A percentile compares a stretch with the other conserved stretches of the same genome.
These are phyloP conservation scores for Nematocida ironsii DNA, from an alignment of 371 early-diverging fungal species.

Conservation along the genomic window DNA sequence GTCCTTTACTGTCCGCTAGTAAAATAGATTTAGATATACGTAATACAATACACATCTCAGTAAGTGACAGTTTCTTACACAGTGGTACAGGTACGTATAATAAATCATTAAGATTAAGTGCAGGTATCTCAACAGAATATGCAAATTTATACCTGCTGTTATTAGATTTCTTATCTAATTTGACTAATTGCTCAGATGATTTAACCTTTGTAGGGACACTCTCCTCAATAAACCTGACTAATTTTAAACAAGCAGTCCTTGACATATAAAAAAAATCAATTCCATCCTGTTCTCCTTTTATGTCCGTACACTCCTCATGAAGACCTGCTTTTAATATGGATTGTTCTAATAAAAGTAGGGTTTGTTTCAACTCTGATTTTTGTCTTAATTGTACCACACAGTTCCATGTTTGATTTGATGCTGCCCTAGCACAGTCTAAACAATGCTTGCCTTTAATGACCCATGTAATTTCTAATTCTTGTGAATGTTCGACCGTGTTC, in stretches of 20 bases:
- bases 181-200: constrained; percentile 87
- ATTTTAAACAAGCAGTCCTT: constrained; percentile 83
- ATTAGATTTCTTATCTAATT: constrained; percentile 85
- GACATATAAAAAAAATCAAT: constrained; percentile 93
- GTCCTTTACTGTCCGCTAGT: constrained; percentile 54
- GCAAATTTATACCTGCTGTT: constrained; percentile 91
- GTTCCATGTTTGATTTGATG: constrained; percentile 97
- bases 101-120: constrained; percentile 93
- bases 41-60: constrained; percentile 54
- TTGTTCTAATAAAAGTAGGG: constrained; percentile 94
- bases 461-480: constrained; percentile 88
- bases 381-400: constrained; percentile 96
- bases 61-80: constrained; percentile 58
- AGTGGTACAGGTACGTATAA: constrained; percentile 69
- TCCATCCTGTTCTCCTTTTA: constrained; percentile 91
- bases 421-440: constrained; percentile 88
- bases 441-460: constrained; percentile 87
- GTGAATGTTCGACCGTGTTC: constrained; percentile 69
- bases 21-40: constrained; percentile 58
- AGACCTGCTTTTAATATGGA: constrained; percentile 91
- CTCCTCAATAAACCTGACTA: constrained; percentile 85
- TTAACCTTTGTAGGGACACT: constrained; percentile 78
- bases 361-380: constrained; percentile 83
- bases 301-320: constrained; percentile 86
- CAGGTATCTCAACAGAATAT: constrained; percentile 86